phyloP scores from a whole-genome alignment of 2,329 filamentous ascomycete genomes.

The Colletotrichum ledebouriae region DNA sequence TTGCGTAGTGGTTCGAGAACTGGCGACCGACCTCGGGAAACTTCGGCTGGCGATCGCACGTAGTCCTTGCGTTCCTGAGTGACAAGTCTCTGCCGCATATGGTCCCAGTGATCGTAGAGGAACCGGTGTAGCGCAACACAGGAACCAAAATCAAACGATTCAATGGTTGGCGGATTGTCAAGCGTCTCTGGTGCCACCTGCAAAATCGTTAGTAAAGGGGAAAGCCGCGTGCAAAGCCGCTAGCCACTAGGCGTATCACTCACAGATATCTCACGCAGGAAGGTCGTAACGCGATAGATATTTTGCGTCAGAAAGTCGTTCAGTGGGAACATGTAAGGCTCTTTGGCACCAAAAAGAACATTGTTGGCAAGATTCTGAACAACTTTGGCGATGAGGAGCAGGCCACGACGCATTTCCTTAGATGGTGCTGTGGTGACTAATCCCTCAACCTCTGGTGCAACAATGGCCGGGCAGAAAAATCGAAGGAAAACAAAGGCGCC shows the following conservation, averaged over 20 bases:
- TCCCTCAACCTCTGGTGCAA: constrained; percentile 76
- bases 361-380: constrained; percentile 81
- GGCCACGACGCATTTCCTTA: constrained; percentile 77
- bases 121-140: constrained; percentile 78
- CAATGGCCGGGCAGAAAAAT: constrained; percentile 80
- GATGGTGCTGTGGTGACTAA: constrained; percentile 72
- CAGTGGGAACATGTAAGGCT: constrained; percentile 79
- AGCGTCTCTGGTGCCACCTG: constrained; percentile 63
- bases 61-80: constrained; percentile 70
- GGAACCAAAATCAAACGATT: constrained; percentile 78
- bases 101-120: constrained; percentile 79
- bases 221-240: neutral
- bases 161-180: constrained; percentile 56
- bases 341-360: constrained; percentile 78
- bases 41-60: constrained; percentile 67
- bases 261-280: constrained; percentile 76
- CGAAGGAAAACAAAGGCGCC: constrained; percentile 79
- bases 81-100: constrained; percentile 74
- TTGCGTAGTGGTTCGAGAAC: constrained; percentile 72
- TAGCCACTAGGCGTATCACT: constrained; percentile 47
- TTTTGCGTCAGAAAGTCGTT: constrained; percentile 78
- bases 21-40: constrained; percentile 65
- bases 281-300: constrained; percentile 76
- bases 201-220: constrained; percentile 7
- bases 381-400: constrained; percentile 78